Conservation (phyloP, 139 green algal genomes). For the Eudorina sp. region DNA sequence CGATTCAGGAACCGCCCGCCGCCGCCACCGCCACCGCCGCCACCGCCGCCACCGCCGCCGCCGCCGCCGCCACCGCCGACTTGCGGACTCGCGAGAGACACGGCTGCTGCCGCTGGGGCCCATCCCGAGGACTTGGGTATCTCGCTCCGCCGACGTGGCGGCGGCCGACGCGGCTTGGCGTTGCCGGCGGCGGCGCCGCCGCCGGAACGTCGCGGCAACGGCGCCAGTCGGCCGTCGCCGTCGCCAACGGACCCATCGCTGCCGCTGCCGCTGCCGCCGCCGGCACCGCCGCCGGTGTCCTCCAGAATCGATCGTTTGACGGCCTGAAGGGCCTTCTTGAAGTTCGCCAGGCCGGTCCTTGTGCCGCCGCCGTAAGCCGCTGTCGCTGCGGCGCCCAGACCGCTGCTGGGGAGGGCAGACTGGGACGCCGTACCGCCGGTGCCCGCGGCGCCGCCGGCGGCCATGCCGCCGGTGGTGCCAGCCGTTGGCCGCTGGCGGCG, state of each 20-base stretch:
- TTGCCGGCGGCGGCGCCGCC: not conserved
- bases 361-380: not conserved
- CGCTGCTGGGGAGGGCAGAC: not conserved
- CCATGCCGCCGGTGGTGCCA: not conserved
- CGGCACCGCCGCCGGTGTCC: not conserved
- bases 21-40: not conserved
- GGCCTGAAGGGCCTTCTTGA: not conserved
- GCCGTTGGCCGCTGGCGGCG: not conserved
- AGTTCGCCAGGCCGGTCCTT: too few relatives aligned
- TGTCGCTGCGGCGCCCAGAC: not conserved
- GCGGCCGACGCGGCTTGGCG: not conserved
- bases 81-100: too few relatives aligned
- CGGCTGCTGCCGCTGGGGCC: too few relatives aligned
- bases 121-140: not conserved
- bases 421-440: not conserved
- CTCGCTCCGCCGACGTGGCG: not conserved
- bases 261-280: not conserved
- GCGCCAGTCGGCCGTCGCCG: not conserved
- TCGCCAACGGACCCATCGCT: not conserved
- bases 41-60: not conserved
- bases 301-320: constrained; percentile 8
- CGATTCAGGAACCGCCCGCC: constrained; percentile 15
- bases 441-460: not conserved
- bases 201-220: too few relatives aligned
- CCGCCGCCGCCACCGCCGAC: not conserved